These are phyloP conservation scores for Coprinopsis cinerea DNA, from an alignment of 768 basidiomycete species.

Conservation along the genomic window DNA sequence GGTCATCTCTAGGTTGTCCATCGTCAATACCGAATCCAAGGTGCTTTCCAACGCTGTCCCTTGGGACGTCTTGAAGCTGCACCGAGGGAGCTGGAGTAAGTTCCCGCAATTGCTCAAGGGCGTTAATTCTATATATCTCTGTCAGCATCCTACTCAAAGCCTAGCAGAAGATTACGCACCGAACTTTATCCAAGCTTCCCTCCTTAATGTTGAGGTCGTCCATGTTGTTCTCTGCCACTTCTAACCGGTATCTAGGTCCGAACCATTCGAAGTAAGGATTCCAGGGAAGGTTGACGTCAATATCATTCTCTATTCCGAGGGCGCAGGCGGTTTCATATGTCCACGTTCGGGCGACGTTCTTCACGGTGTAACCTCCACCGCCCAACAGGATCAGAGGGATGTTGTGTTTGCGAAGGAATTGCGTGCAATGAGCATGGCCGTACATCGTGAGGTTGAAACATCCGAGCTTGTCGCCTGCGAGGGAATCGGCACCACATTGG, in stretches of 20 bases:
- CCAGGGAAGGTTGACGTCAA: constrained; percentile 77
- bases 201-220: constrained; percentile 86
- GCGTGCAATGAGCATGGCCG: constrained; percentile 89
- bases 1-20: constrained; percentile 46
- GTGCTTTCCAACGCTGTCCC: constrained; percentile 59
- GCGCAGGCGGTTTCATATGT: constrained; percentile 96
- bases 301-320: constrained; percentile 75
- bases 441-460: constrained; percentile 96
- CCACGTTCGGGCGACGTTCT: constrained; percentile 94
- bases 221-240: constrained; percentile 90
- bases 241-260: constrained; percentile 89
- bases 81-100: constrained; percentile 73
- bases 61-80: constrained; percentile 77
- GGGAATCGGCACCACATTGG: constrained; percentile 94
- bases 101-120: constrained; percentile 39
- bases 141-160: no score
- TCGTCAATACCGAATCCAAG: constrained; percentile 49
- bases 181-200: constrained; percentile 71
- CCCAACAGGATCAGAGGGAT: constrained; percentile 89
- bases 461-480: constrained; percentile 92
- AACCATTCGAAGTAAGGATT: constrained; percentile 97
- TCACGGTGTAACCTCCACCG: constrained; percentile 95
- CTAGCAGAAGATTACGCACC: constrained; percentile 39
- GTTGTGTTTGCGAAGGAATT: constrained; percentile 76
- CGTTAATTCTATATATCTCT: constrained; percentile 14